Conservation (phyloP, 768 basidiomycete genomes). For the Pulveroboletus sp. region DNA sequence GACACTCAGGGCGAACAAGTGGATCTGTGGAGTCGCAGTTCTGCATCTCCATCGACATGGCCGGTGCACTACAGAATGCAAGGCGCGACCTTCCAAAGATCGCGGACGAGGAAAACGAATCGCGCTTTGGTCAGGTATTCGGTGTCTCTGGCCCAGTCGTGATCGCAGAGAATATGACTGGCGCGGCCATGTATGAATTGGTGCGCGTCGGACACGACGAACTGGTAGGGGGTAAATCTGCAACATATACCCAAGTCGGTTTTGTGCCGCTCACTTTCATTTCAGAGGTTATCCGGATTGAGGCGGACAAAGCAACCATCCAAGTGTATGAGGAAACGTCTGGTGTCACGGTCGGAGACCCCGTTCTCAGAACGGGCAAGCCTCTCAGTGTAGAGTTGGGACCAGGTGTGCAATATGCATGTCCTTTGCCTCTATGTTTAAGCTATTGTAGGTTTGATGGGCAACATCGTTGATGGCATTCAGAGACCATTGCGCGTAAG, state of each 20-base stretch:
- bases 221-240: slow-evolving; percentile 81
- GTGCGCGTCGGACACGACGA: slow-evolving; percentile 98
- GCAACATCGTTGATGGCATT: slow-evolving; percentile 98
- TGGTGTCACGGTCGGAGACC: slow-evolving; percentile 97
- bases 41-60: slow-evolving; percentile 50
- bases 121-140: slow-evolving; percentile 80
- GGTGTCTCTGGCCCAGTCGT: slow-evolving; percentile 99
- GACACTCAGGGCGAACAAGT: slow-evolving; percentile 1
- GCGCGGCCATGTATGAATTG: slow-evolving; percentile 96
- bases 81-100: slow-evolving; percentile 85
- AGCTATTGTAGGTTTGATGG: slow-evolving; percentile 76
- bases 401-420: slow-evolving; percentile 59
- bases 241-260: neutral
- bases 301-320: slow-evolving; percentile 95
- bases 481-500: slow-evolving; percentile 86
- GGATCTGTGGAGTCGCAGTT: neutral
- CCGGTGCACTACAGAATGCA: slow-evolving; percentile 89
- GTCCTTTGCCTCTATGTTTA: slow-evolving; percentile 1
- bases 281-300: slow-evolving; percentile 97
- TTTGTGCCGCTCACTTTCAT: slow-evolving; percentile 11
- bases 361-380: slow-evolving; percentile 95
- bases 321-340: slow-evolving; percentile 99
- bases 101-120: slow-evolving; percentile 86
- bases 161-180: slow-evolving; percentile 91
- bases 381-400: slow-evolving; percentile 97